Percentiles rank a stretch among this genome's conserved stretches.
Conservation (phyloP, 2,329 filamentous ascomycete genomes). For the Parascedosporium putredinis region DNA sequence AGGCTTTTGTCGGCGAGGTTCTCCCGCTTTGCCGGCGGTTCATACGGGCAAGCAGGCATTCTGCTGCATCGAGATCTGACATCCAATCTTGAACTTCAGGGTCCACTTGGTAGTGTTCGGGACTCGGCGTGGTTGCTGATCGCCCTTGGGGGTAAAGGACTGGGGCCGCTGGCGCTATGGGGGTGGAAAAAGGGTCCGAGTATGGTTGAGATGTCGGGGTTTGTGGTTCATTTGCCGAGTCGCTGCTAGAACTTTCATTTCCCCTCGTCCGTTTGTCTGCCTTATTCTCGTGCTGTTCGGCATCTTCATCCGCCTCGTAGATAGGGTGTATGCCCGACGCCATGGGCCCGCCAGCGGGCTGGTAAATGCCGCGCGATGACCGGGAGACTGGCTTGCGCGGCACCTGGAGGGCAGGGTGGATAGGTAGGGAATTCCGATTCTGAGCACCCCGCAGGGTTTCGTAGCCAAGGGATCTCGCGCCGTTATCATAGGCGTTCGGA, state of each 20-base stretch:
- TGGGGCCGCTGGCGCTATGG: slow-evolving; percentile 18
- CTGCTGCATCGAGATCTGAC: slow-evolving; percentile 42
- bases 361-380: slow-evolving; percentile 12
- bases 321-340: slow-evolving; percentile 44
- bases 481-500: slow-evolving; percentile 28
- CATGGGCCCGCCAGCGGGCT: slow-evolving; percentile 9
- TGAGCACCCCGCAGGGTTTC: slow-evolving; percentile 33
- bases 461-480: slow-evolving; percentile 35
- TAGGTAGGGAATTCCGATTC: slow-evolving; percentile 6
- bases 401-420: slow-evolving; percentile 12
- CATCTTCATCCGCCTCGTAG: slow-evolving; percentile 48
- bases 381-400: slow-evolving; percentile 23
- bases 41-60: slow-evolving; percentile 38
- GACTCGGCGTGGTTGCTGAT: slow-evolving; percentile 27
- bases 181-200: slow-evolving; percentile 42
- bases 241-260: background rate
- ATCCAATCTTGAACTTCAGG: slow-evolving; percentile 50
- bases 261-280: background rate
- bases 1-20: slow-evolving; percentile 27
- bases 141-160: slow-evolving; percentile 16
- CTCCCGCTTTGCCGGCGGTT: slow-evolving; percentile 19
- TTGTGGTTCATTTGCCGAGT: slow-evolving; percentile 9
- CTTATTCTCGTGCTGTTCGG: slow-evolving; percentile 19
- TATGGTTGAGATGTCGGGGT: slow-evolving; percentile 26
- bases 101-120: slow-evolving; percentile 29